A percentile compares a stretch with the other conserved stretches of the same genome.
These are phyloP conservation scores for Debaryomyces sp. DNA, from an alignment of 1,139 yeast genomes.

Conservation along the genomic window DNA sequence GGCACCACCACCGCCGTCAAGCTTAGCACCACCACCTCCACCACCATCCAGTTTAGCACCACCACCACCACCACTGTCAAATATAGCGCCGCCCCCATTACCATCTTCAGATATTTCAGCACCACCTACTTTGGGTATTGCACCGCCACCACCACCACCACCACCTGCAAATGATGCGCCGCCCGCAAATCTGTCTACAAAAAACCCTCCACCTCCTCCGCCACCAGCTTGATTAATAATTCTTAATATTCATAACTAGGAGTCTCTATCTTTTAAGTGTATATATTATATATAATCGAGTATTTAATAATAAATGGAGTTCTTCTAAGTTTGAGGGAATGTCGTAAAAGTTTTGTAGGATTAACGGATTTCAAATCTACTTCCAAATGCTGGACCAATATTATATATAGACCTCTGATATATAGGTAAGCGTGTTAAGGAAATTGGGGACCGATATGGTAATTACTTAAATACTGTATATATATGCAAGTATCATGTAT, in stretches of 20 bases:
- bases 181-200: not conserved
- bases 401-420: too few species aligned
- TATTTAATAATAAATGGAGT: not conserved
- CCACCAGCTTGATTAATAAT: not conserved
- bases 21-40: too few species aligned
- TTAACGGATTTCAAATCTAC: too few species aligned
- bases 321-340: not conserved
- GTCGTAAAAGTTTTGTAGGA: not conserved
- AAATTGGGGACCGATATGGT: too few species aligned
- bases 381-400: too few species aligned
- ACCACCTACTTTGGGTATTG: too few species aligned
- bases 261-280: too few species aligned
- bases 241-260: not conserved
- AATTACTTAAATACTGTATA: too few species aligned
- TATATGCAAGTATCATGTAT: too few species aligned
- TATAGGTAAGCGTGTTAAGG: too few species aligned
- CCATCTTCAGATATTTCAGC: too few species aligned
- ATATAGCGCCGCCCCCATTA: constrained; percentile 3
- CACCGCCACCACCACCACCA: too few species aligned
- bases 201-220: constrained; percentile 17
- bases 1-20: constrained; percentile 21
- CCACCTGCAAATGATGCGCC: constrained; percentile 21
- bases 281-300: not conserved
- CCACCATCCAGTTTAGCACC: constrained; percentile 20
- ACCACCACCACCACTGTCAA: constrained; percentile 27